A percentile compares a stretch with the other conserved stretches of the same genome.
Conservation (phyloP, 1,284 basidiomycete genomes). For the Cystobasidiaceae sp. region DNA sequence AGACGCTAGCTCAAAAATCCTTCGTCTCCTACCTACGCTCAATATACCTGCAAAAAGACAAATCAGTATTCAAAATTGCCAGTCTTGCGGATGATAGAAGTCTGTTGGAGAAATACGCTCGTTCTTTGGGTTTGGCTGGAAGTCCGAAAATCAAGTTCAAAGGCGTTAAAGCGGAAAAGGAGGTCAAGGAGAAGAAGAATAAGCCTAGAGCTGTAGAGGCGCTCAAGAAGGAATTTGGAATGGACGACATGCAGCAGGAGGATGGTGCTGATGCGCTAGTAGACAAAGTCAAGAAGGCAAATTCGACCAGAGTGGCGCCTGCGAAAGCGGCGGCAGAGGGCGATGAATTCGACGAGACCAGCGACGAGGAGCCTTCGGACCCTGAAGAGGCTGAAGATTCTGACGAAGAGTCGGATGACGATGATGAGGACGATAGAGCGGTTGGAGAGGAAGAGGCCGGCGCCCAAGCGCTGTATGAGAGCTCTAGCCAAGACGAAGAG, state of each 20-base stretch:
- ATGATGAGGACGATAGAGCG: slow-evolving; percentile 40
- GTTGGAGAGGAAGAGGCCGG: slow-evolving; percentile 35
- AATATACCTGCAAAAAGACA: slow-evolving; percentile 88
- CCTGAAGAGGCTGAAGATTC: slow-evolving; percentile 36
- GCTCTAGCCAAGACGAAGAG: slow-evolving; percentile 43
- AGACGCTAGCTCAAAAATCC: slow-evolving; percentile 90
- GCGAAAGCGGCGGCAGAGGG: neutral
- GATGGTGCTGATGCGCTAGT: slow-evolving; percentile 30
- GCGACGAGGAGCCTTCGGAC: slow-evolving; percentile 46
- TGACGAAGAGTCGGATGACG: slow-evolving; percentile 44
- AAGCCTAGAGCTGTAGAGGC: slow-evolving; percentile 45
- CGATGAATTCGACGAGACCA: slow-evolving; percentile 44
- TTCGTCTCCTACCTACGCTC: slow-evolving; percentile 96
- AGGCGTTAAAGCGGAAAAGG: slow-evolving; percentile 57
- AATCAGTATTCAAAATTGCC: slow-evolving; percentile 64
- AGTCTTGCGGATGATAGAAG: slow-evolving; percentile 63
- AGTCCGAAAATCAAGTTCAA: slow-evolving; percentile 90
- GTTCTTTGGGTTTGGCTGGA: slow-evolving; percentile 85
- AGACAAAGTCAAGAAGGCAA: slow-evolving; percentile 24
- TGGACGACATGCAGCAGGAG: slow-evolving; percentile 34
- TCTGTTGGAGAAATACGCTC: slow-evolving; percentile 77
- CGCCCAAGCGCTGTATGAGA: slow-evolving; percentile 32
- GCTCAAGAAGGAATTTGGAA: slow-evolving; percentile 30
- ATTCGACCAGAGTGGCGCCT: slow-evolving; percentile 28
- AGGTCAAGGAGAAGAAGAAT: slow-evolving; percentile 70